A percentile compares a stretch with the other conserved stretches of the same genome.
Conservation (phyloP, 2,329 filamentous ascomycete species). For the Thelonectria blattea region DNA sequence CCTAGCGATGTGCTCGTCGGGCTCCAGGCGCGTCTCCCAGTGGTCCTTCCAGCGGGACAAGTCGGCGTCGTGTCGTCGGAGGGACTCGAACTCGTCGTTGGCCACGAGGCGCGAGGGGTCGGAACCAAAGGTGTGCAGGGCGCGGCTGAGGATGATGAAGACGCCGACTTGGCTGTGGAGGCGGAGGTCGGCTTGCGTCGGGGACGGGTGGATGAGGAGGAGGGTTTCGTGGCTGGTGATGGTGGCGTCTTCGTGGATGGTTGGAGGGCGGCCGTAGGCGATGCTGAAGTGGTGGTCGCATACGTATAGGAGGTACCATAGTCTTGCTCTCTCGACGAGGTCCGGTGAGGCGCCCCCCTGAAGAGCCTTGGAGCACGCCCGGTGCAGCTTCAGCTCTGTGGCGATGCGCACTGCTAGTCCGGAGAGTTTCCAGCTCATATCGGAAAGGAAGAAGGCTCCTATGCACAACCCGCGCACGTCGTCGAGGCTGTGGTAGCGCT, state of each 20-base stretch:
- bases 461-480: conserved; percentile 66
- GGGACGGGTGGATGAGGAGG: conserved; percentile 54
- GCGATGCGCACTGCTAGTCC: conserved; percentile 64
- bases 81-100: conserved; percentile 42
- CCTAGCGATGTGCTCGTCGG: conserved; percentile 52
- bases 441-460: conserved; percentile 68
- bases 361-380: conserved; percentile 57
- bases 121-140: conserved; percentile 63
- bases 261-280: conserved; percentile 63
- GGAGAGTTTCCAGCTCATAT: conserved; percentile 62
- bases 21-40: conserved; percentile 47
- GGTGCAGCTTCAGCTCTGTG: conserved; percentile 62
- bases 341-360: conserved; percentile 42
- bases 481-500: conserved; percentile 58
- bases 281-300: conserved; percentile 72
- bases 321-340: conserved; percentile 60
- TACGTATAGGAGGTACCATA: conserved; percentile 70
- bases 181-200: conserved; percentile 58
- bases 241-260: conserved; percentile 62
- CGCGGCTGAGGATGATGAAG: conserved; percentile 65
- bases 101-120: conserved; percentile 51
- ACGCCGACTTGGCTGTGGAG: conserved; percentile 65
- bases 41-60: conserved; percentile 45
- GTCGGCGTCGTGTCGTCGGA: conserved; percentile 39
- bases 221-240: conserved; percentile 64